Evolutionary conservation across 2,329 filamentous ascomycete species (phyloP), one percentile per base, ranked within the genome.

Genomic region (Sordariomycetes sp.): DNA sequence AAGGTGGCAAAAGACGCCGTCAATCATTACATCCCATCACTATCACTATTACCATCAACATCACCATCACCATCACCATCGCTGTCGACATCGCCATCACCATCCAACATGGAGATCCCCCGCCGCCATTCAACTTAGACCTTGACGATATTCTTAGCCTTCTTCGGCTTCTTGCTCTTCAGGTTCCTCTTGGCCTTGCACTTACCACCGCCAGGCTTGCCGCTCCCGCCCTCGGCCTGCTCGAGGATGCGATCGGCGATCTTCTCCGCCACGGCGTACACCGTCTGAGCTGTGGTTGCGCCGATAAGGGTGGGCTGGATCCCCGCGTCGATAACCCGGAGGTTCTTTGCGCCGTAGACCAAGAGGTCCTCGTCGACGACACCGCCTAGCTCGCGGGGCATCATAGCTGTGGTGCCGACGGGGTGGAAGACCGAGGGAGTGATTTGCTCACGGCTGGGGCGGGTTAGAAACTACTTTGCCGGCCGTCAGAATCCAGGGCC

Each of bases 291-390:
- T 3, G 57, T 58, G 53, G 57, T 58, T 8, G 57, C 57, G 3
- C 57, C 57, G 22, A 58, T 54, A 18, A 58, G 37, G 37, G 35
- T 54, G 22, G 57, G 57, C 37, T 54, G 51, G 12, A 59, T 48
- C 11, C 57, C 53, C 2, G 25, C 34, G 28, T 59, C 57, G 11
- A 59, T 51, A 10, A 59, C 51, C 4, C 57, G 28, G 7, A 59
- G 53, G 24, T 52, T 55, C 43, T 55, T 59, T 18, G 57, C 55
- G 1, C 69, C 68, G n/a, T 70, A 68, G 0, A 71, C 69, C 0
- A 63, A 60, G 0, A 71, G 64, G 10, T 64, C 60, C 18, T 63
- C 58, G 28, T 70, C 67, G 3, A 71, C 68, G 0, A 70, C 69
- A 5, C 68, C 68, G 2, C 68, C 68, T 35, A 59, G 61, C 56